Evolutionary conservation across 2,329 filamentous ascomycete species (phyloP), one percentile per base, ranked within the genome.

Genomic region (Penicillium sp.): DNA sequence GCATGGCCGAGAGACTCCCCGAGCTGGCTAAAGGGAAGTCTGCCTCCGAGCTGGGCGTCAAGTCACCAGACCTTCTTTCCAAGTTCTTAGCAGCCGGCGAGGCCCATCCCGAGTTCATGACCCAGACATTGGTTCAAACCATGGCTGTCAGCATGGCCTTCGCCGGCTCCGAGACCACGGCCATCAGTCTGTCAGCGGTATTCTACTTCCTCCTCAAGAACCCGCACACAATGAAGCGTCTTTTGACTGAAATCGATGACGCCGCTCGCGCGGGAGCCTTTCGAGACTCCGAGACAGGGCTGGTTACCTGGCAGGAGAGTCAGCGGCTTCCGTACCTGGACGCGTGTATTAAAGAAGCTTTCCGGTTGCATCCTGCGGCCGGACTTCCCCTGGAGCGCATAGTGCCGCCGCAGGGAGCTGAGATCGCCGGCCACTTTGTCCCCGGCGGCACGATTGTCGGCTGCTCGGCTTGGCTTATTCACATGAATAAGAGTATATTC

Each of bases 131-230:
- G 2, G 62, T 75, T 22, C 66, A 71, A 12, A 70, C 69, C 8
- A 73, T 71, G 69, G 66, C 69, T 14, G 64, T 66, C 2, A 69
- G 71, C 22, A 71, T 72, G 62, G 66, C 67, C 11, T 69, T 84
- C 90, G 91, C 91, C 0, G 90, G 90, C 3, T 89, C 86, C 2
- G 91, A 95, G 74, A 94, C 90, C 0, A 94, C 90, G 0, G 90
- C 89, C 41, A 93, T 93, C 69, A 86, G 84, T 6, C 81, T 93
- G 0, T 84, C 85, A 5, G 83, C 87, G 6, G 84, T 92, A 0
- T 90, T 94, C 69, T 93, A 93, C 75, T 88, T 87, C 73, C 76
- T 93, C 3, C 80, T 92, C 38, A 88, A 87, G 69, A 84, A 87
- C 67, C 87, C 87, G 0, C 39, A 55, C 14, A 64, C 63, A 39